Base-by-base conservation (phyloP, 306 rosid genomes). In the Quercus agrifolia region DNA sequence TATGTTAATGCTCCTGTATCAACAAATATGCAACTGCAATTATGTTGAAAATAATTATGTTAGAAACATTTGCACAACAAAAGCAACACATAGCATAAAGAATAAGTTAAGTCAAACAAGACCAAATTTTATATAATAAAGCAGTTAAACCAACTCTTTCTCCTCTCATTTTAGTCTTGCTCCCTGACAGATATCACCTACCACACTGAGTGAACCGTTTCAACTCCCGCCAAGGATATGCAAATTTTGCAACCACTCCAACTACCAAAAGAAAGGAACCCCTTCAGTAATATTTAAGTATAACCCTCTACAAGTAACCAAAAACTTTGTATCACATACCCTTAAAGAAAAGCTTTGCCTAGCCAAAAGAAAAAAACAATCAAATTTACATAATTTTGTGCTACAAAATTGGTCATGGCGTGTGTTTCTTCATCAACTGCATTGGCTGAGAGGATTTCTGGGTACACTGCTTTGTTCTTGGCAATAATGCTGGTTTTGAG, bases 101-200 rank as follows among this genome's bases (percentile, higher is more conserved):
- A 67, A 9, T 2, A 18, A 67, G 17, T 10, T 49, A 33, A 67
- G 71, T 67, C 71, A 67, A 25, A 51, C 62, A n/a, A 5, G 54
- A 49, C 15, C 17, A 49, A 49, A 11, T 71, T 58, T 70, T 54
- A 35, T 74, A 49, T 49, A 56, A 58, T 20, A 74, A 76, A 56
- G 88, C 85, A 82, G 87, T 74, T 85, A 58, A 87, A 79, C 85
- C 69, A 84, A 80, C 75, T 73, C 31, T 64, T 70, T 33, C 73
- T 30, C 25, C 23, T 75, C 38, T 63, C 5, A 2, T 28, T 20
- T 28, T 25, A 41, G 75, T 57, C 41, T 59, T 69, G 9, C 35
- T 20, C 46, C 38, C 27, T 73, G 81, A 82, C 79, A 73, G 55
- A 68, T 28, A 85, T 49, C 15, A 49, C 79, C 89, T 38, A 85